These are phyloP conservation scores for Gentiana straminea DNA, from an alignment of 257 asterid species.

Conservation along the genomic window DNA sequence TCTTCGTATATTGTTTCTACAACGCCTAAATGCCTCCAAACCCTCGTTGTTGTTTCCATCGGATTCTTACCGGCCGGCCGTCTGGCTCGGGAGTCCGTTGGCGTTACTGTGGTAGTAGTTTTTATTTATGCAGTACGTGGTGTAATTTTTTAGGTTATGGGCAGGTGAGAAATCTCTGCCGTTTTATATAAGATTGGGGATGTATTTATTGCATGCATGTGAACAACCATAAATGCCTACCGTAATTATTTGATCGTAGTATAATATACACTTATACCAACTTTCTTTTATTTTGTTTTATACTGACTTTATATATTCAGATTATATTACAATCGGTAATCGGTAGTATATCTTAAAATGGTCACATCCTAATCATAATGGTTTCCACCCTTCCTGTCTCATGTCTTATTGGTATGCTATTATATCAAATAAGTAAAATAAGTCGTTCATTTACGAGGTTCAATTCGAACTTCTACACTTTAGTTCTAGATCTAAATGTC, in stretches of 20 bases:
- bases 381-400: too few relatives aligned
- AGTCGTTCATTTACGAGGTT: too few relatives aligned
- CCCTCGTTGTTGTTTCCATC: slow-evolving; percentile 9
- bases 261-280: too few relatives aligned
- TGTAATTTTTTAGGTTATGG: neutral
- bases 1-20: slow-evolving; percentile 72
- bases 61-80: slow-evolving; percentile 4
- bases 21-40: slow-evolving; percentile 52
- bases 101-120: neutral
- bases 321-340: too few relatives aligned
- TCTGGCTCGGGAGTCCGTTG: neutral
- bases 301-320: too few relatives aligned
- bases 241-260: neutral
- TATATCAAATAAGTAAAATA: too few relatives aligned
- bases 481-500: too few relatives aligned
- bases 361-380: too few relatives aligned
- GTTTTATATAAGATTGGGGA: slow-evolving; percentile 14
- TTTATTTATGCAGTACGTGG: neutral
- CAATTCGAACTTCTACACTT: too few relatives aligned
- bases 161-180: slow-evolving; percentile 8
- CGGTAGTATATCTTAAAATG: too few relatives aligned
- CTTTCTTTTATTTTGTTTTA: too few relatives aligned
- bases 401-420: too few relatives aligned
- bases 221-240: slow-evolving; percentile 46
- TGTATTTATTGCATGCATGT: slow-evolving; percentile 50